A percentile compares a stretch with the other conserved stretches of the same genome.
Conservation (phyloP, 352 stramenopile species). For the Phytophthora pseudosyringae region DNA sequence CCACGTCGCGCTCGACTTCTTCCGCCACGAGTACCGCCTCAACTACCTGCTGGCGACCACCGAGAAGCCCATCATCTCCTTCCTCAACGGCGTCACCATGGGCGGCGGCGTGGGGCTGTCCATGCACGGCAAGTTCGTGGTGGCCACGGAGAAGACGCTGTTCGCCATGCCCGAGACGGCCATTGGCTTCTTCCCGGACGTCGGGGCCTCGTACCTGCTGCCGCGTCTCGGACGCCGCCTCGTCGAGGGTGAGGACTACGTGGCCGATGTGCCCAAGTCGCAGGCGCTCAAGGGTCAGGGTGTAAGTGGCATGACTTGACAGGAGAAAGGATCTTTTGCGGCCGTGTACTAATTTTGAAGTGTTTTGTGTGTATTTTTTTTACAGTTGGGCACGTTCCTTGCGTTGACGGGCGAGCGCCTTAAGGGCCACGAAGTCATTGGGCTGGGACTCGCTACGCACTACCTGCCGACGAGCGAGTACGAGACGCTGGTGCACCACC, state of each 20-base stretch:
- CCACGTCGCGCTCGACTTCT: constrained; percentile 91
- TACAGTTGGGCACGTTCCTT: constrained; percentile 93
- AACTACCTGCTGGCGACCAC: constrained; percentile 91
- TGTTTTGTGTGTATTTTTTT: constrained; percentile 1
- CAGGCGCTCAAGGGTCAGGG: constrained; percentile 77
- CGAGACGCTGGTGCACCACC: constrained; percentile 86
- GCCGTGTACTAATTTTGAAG: background rate
- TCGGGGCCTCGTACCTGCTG: constrained; percentile 94
- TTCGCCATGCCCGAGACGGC: constrained; percentile 99
- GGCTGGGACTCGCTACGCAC: constrained; percentile 96
- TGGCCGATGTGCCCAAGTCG: constrained; percentile 72
- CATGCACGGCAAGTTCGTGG: constrained; percentile 96
- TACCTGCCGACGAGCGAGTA: constrained; percentile 92
- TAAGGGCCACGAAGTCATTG: constrained; percentile 90
- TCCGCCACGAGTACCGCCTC: constrained; percentile 95
- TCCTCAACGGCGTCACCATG: constrained; percentile 99
- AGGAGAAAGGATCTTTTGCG: background rate
- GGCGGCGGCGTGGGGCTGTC: constrained; percentile 97
- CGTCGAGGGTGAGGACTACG: constrained; percentile 73
- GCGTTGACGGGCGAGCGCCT: constrained; percentile 95
- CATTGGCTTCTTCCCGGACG: constrained; percentile 98
- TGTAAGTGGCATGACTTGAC: constrained; percentile 35
- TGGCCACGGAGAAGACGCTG: constrained; percentile 97
- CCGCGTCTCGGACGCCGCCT: constrained; percentile 84
- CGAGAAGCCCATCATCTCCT: constrained; percentile 90